Evolutionary conservation across 2,329 filamentous ascomycete genomes (phyloP).

Genomic region (Hypoxylon sp.): DNA sequence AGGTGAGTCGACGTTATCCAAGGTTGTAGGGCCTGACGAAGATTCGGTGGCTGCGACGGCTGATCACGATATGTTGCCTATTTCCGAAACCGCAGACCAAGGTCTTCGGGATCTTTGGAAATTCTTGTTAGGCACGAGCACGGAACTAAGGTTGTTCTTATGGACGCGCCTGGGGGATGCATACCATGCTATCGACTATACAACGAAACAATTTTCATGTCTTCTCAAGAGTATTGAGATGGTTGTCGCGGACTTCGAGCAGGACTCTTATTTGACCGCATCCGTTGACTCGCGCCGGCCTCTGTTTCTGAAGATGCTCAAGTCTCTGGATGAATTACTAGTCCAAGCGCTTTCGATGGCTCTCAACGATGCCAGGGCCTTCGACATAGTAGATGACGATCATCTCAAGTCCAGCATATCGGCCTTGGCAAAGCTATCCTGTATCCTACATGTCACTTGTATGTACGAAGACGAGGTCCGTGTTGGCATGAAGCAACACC

Average conservation of each 20-base stretch:
- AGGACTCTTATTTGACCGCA: constrained; percentile 74
- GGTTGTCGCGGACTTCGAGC: constrained; percentile 74
- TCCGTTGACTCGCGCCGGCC: constrained; percentile 76
- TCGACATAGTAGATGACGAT: constrained; percentile 86
- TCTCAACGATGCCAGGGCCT: constrained; percentile 76
- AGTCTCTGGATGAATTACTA: constrained; percentile 83
- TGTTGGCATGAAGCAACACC: constrained; percentile 77
- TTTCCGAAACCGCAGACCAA: constrained; percentile 68
- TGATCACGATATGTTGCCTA: constrained; percentile 55
- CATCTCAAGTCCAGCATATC: constrained; percentile 81
- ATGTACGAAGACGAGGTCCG: constrained; percentile 89
- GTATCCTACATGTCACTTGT: constrained; percentile 83
- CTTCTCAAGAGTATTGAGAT: constrained; percentile 88
- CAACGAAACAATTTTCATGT: constrained; percentile 90
- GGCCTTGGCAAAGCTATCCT: constrained; percentile 78
- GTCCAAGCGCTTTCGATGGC: constrained; percentile 78
- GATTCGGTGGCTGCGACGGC: constrained; percentile 33
- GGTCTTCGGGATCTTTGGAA: constrained; percentile 84
- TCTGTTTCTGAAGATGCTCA: constrained; percentile 81
- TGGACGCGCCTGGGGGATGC: constrained; percentile 94
- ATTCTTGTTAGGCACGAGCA: constrained; percentile 85
- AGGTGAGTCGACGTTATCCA: constrained; percentile 38
- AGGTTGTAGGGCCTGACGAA: constrained; percentile 39
- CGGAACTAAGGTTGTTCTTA: constrained; percentile 85
- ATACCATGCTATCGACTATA: constrained; percentile 86